A percentile compares a stretch with the other conserved stretches of the same genome.
Evolutionary conservation across 2,329 filamentous ascomycete species (phyloP).

Genomic region (Pestalotiopsis sp.): DNA sequence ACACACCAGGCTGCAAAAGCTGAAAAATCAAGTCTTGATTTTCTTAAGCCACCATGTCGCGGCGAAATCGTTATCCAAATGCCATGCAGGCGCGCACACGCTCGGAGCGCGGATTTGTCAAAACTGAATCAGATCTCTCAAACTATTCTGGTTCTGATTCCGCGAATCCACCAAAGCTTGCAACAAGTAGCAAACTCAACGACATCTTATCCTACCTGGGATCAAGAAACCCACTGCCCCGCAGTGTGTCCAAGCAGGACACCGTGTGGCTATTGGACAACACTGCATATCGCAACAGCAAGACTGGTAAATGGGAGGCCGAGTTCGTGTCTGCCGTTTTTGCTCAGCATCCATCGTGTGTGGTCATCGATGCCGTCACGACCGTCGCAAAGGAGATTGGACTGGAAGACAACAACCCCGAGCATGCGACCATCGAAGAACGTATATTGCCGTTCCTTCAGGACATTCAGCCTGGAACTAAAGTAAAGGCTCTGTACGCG

Average conservation of each 20-base stretch:
- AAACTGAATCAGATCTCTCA: conserved; percentile 51
- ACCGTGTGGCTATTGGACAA: conserved; percentile 91
- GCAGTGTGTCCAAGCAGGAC: conserved; percentile 64
- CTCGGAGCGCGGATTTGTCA: conserved; percentile 49
- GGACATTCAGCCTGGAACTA: conserved; percentile 70
- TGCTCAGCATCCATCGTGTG: conserved; percentile 68
- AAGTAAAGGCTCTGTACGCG: conserved; percentile 65
- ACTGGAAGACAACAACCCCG: conserved; percentile 61
- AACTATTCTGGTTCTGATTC: conserved; percentile 31
- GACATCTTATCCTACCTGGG: conserved; percentile 54
- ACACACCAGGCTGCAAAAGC: not conserved
- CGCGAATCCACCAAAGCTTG: conserved; percentile 22
- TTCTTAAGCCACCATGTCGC: conserved; percentile 22
- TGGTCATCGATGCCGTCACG: conserved; percentile 70
- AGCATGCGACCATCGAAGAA: conserved; percentile 62
- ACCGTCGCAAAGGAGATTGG: conserved; percentile 71
- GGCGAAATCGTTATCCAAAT: conserved; percentile 19
- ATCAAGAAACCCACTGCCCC: conserved; percentile 58
- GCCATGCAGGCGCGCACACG: conserved; percentile 55
- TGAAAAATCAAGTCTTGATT: not conserved
- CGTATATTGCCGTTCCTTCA: conserved; percentile 79
- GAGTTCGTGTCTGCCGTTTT: conserved; percentile 87
- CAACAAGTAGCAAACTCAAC: conserved; percentile 30
- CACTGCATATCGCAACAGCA: conserved; percentile 68
- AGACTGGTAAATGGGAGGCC: conserved; percentile 67